Conservation (phyloP, 371 early-diverging fungal species). For the Parasitella parasitica region DNA sequence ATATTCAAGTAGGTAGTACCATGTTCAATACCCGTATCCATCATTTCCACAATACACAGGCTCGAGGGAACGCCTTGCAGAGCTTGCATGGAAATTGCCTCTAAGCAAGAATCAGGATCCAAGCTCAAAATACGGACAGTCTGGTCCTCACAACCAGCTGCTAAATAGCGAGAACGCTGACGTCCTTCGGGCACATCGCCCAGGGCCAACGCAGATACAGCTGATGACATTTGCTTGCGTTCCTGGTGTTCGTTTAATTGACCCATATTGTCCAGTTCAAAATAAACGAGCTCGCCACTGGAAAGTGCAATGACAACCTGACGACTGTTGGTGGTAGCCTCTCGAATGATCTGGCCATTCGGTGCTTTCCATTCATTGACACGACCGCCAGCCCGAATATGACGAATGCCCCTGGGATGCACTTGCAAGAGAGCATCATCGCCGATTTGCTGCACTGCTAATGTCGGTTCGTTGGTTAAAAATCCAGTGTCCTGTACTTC, state of each 20-base stretch:
- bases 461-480: conserved; percentile 75
- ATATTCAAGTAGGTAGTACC: conserved; percentile 82
- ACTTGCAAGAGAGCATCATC: conserved; percentile 92
- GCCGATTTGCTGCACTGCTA: conserved; percentile 83
- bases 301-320: conserved; percentile 85
- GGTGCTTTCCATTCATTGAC: conserved; percentile 96
- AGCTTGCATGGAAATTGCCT: conserved; percentile 83
- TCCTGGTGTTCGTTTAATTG: conserved; percentile 89
- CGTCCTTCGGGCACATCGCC: conserved; percentile 84
- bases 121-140: conserved; percentile 89
- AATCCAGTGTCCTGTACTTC: conserved; percentile 93
- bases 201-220: conserved; percentile 76
- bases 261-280: conserved; percentile 88
- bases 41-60: conserved; percentile 76
- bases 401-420: conserved; percentile 84
- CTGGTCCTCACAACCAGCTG: conserved; percentile 90
- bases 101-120: conserved; percentile 79
- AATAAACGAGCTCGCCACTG: conserved; percentile 86
- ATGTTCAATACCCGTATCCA: conserved; percentile 64
- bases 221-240: conserved; percentile 69
- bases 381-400: conserved; percentile 82
- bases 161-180: conserved; percentile 76
- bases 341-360: conserved; percentile 63
- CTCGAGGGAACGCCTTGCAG: conserved; percentile 53
- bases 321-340: conserved; percentile 82